A percentile compares a stretch with the other conserved stretches of the same genome.
Conservation (phyloP, 225 moss, liverwort and hornwort genomes). For the Ulota crispa region DNA sequence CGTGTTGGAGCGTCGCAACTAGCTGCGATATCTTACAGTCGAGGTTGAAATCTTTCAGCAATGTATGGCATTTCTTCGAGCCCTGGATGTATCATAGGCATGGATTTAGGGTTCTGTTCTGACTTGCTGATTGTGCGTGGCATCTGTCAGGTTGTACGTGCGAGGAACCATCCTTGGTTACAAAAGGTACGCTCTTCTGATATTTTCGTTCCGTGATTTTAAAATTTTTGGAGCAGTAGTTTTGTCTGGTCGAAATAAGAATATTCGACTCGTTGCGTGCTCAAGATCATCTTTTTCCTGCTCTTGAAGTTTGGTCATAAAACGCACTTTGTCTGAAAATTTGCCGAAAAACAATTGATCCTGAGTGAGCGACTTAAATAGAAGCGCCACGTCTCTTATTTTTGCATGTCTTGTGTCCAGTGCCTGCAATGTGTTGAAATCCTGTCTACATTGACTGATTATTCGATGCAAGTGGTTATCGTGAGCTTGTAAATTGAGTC, state of each 20-base stretch:
- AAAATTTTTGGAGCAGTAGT: background rate
- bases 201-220: background rate
- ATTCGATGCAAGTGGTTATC: background rate
- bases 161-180: conserved; percentile 83
- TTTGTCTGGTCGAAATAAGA: background rate
- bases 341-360: background rate
- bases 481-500: too few relatives aligned
- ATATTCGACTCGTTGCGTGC: background rate
- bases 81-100: background rate
- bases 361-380: background rate
- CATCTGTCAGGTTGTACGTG: conserved; percentile 67
- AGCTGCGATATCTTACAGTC: background rate
- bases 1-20: background rate
- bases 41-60: background rate
- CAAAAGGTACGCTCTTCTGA: conserved; percentile 49
- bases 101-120: background rate
- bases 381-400: background rate
- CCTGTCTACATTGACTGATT: background rate
- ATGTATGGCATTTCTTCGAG: background rate
- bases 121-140: conserved; percentile 15
- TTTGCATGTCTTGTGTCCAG: background rate
- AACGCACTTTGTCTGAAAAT: background rate
- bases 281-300: background rate
- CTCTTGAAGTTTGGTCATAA: background rate
- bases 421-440: background rate